Conservation (phyloP, 805 yeast genomes). For the Candida ovalis region DNA sequence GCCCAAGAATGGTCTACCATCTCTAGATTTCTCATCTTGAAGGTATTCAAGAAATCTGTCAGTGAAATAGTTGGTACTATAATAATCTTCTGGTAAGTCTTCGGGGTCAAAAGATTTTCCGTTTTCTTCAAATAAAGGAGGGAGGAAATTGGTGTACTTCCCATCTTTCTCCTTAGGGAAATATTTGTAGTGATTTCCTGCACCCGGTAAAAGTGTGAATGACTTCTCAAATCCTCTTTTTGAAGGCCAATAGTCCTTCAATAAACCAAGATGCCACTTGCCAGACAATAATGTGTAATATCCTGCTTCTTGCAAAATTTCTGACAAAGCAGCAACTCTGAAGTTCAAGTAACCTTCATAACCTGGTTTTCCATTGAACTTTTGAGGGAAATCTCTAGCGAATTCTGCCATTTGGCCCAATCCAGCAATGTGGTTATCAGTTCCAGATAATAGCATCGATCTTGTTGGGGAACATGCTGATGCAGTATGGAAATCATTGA, state of each 20-base stretch:
- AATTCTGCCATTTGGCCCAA: conserved; percentile 56
- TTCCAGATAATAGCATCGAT: conserved; percentile 57
- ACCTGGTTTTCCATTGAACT: conserved; percentile 44
- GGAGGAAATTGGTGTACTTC: conserved; percentile 26
- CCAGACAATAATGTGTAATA: conserved; percentile 53
- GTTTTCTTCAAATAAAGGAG: conserved; percentile 37
- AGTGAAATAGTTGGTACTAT: conserved; percentile 43
- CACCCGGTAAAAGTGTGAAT: conserved; percentile 50
- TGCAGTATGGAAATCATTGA: conserved; percentile 60
- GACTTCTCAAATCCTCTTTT: conserved; percentile 48
- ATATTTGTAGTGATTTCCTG: conserved; percentile 53
- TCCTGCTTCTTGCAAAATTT: conserved; percentile 43
- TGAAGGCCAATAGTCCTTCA: conserved; percentile 44
- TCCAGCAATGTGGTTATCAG: conserved; percentile 61
- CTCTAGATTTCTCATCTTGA: conserved; percentile 29
- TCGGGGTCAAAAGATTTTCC: conserved; percentile 35
- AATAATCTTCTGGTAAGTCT: conserved; percentile 43
- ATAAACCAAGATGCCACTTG: conserved; percentile 58
- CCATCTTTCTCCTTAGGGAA: conserved; percentile 34
- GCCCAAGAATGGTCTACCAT: conserved; percentile 51
- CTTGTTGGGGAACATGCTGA: conserved; percentile 65
- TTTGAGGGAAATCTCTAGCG: conserved; percentile 34
- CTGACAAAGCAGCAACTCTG: conserved; percentile 51
- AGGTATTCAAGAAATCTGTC: conserved; percentile 39
- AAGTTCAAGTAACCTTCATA: conserved; percentile 53